Evolutionary conservation across 192 early-diverging fungal species (phyloP), one percentile per base, ranked within the genome.

Genomic region (Backusella circina): DNA sequence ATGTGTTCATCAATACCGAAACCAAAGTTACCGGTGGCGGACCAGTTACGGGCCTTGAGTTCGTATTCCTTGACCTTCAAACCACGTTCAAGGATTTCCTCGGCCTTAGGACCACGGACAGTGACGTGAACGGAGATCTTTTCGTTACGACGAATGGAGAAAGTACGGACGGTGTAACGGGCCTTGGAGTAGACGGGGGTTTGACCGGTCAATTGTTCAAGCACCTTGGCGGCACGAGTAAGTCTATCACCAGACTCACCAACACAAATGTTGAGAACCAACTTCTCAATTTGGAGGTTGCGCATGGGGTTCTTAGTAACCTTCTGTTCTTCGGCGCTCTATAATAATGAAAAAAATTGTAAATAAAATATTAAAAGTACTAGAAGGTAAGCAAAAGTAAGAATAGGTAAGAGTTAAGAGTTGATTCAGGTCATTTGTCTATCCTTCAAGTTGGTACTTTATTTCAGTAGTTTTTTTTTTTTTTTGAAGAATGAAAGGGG

Each of bases 1-100:
- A 99, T 99, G 92, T 99, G 98, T 90, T 99, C 98, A 84, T 98
- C 93, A 89, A 99, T 95, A 96, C 98, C 98, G 88, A 98, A 99
- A 81, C 98, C 98, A 81, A 99, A 99, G 95, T 99, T 99, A 71
- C 98, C 98, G 73, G 96, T 98, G 65, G 84, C 90, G 38, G 95
- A 97, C 90, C 98, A 99, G 95, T 99, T 99, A 85, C 90, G 83
- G 66, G 88, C 88, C 84, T 91, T 91, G 47, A 99, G 88, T 88
- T 99, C 98, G 90, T 97, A 99, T 86, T 99, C 98, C 93, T 97
- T 98, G 84, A 99, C 98, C 93, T 99, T 98, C 79, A 99, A 88
- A 78, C 98, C 98, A 86, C 97, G 96, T 91, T 99, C 98, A 69
- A 99, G 90, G 85, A 99, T 97, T 88, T 99, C 97, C 90, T 88